Percentiles rank a stretch among this genome's conserved stretches.
Evolutionary conservation across 306 rosid species (phyloP).

Genomic region (Morella rubra): DNA sequence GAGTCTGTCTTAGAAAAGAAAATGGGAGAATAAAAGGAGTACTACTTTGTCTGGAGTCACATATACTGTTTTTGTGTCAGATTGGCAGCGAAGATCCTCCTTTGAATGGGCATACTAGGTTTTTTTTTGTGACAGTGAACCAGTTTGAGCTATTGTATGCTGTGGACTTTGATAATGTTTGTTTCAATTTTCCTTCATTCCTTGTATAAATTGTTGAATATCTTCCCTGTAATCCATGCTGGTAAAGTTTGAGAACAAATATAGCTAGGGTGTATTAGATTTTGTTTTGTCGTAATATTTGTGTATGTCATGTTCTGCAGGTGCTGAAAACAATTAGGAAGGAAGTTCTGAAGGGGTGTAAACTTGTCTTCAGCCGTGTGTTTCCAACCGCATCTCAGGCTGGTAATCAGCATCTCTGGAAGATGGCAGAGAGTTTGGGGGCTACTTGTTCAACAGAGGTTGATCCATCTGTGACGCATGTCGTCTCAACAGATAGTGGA

Average conservation of each 20-base stretch:
- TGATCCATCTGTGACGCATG: constrained; percentile 69
- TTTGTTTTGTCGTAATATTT: constrained; percentile 5
- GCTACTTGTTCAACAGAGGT: constrained; percentile 64
- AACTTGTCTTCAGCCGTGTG: constrained; percentile 66
- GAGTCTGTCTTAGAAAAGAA: too few relatives aligned
- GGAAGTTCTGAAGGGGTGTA: constrained; percentile 60
- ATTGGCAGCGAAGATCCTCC: background rate
- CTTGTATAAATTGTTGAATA: background rate
- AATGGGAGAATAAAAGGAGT: too few relatives aligned
- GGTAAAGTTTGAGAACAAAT: background rate
- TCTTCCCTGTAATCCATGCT: background rate
- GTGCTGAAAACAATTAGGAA: constrained; percentile 49
- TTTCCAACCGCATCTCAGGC: constrained; percentile 44
- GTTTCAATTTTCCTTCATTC: background rate
- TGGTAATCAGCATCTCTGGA: constrained; percentile 54
- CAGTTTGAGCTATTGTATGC: background rate
- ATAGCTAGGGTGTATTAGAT: background rate
- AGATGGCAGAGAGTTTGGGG: constrained; percentile 83
- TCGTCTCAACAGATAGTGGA: constrained; percentile 68
- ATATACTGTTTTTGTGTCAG: background rate
- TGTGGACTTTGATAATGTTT: background rate
- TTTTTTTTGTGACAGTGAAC: background rate
- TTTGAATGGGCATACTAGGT: background rate
- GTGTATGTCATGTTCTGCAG: constrained; percentile 33
- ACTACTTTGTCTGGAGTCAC: background rate